Base-by-base conservation (phyloP, 2,329 filamentous ascomycete species). In the Dactylellina parvicollis region DNA sequence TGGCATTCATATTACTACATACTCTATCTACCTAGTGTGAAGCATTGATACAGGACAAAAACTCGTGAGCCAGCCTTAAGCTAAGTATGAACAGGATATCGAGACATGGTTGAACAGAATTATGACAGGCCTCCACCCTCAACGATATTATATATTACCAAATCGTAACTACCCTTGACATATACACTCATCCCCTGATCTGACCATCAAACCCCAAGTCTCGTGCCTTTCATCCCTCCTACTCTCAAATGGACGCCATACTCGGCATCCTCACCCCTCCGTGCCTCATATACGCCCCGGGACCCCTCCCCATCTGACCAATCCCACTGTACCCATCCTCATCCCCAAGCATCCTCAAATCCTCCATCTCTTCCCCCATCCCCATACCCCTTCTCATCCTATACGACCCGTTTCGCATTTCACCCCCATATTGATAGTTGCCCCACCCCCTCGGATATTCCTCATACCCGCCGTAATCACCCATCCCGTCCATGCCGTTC, bases 261-360 rank as follows among this genome's bases (percentile, higher is more conserved):
- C 9, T 24, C 36, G 40, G 40, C 32, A 46, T 18, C 24, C 54
- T 54, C 49, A 2, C 32, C 7, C 36, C 34, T 28, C 9, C 55
- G 18, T n/a, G n/a, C 42, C 65, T 42, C 46, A 61, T 38, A 52
- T 22, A 52, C 34, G 32, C 16, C 22, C 28, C 49, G n/a, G n/a
- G n/a, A 24, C 34, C 24, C 20, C 40, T 26, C 42, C 50, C 42
- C 42, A 50, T 47, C 12, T 30, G 50, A 14, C 32, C 61, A 38
- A 24, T 32, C 26, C 40, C 32, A n/a, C n/a, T 55, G 55, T 44
- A 60, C 18, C 64, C 32, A 30, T 60, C 64, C 8, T 20, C 32
- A 18, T 44, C 62, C 26, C 50, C 62, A 24, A 59, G 28, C 52
- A 47, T 40, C 34, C 46, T 44, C 20, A 52, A 14, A 7, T 9